Evolutionary conservation across 352 stramenopile species (phyloP).

Genomic region (Phytophthora sojae): DNA sequence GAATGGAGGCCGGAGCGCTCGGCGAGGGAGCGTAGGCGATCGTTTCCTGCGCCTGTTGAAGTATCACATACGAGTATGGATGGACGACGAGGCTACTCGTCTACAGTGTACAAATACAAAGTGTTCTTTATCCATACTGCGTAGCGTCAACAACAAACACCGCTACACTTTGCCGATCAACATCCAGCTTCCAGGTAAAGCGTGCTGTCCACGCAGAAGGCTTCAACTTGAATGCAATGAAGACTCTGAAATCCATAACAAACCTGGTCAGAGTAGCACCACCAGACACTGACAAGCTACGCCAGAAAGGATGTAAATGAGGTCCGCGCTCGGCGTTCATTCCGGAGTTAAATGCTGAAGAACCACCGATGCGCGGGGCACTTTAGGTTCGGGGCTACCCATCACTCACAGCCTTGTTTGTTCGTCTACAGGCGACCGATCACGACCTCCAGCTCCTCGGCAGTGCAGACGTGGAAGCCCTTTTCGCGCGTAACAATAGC

Average conservation of each 20-base stretch:
- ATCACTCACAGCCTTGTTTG: slow-evolving; percentile 12
- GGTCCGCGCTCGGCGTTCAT: slow-evolving; percentile 26
- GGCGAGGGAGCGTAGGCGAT: not conserved
- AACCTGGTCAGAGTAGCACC: slow-evolving; percentile 1
- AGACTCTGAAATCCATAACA: not conserved
- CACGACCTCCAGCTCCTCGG: slow-evolving; percentile 93
- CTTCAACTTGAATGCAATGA: not conserved
- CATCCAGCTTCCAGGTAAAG: not conserved
- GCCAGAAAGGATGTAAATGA: slow-evolving; percentile 29
- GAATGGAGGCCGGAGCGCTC: slow-evolving; percentile 12
- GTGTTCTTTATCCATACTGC: not conserved
- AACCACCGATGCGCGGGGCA: slow-evolving; percentile 3
- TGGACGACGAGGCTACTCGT: slow-evolving; percentile 17
- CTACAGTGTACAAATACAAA: not conserved
- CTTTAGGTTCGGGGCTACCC: not conserved
- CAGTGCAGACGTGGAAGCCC: slow-evolving; percentile 96
- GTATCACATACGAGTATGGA: slow-evolving; percentile 11
- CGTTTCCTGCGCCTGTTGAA: slow-evolving; percentile 10
- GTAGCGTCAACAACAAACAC: too few species aligned
- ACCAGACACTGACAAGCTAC: slow-evolving; percentile 5
- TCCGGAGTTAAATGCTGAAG: slow-evolving; percentile 24
- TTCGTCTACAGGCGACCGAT: slow-evolving; percentile 84
- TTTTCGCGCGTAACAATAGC: slow-evolving; percentile 94
- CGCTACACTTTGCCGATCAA: too few species aligned
- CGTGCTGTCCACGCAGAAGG: not conserved